Base-by-base conservation (phyloP, 2,329 filamentous ascomycete genomes). In the Sclerotinia nivalis region DNA sequence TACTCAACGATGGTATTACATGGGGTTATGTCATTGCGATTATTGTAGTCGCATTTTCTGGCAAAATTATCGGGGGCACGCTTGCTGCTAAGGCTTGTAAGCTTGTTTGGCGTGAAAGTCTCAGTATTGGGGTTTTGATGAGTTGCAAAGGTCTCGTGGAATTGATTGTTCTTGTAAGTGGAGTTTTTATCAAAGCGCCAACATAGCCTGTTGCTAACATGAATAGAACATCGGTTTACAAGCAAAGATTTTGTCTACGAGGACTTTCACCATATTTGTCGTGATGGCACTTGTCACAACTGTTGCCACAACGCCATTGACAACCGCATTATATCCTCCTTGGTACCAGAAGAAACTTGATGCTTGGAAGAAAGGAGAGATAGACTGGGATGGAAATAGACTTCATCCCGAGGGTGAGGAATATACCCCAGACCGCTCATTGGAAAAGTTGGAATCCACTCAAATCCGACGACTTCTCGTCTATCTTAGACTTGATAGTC, bases 71-170 rank as follows among this genome's bases (percentile, higher is more conserved):
- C 18, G 95, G 94, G 55, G 93, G 93, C 25, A 89, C 93, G 0
- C 70, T 96, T 1, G 93, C 94, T 10, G 93, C 95, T 0, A 87
- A 88, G 49, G 77, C 88, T 4, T 92, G 88, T 75, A 93, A 91
- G 37, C 83, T 97, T 65, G 86, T 96, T 1, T 98, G 95, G 95
- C 87, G 94, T 71, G 95, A 98, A 79, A 94, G 91, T 70, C 87
- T 96, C 45, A 88, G 93, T 1, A 96, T 98, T 74, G 95, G 95
- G 20, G 88, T 90, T 22, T 81, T 97, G 76, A 98, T 98, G 95
- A 97, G 93, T 81, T 98, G 95, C 80, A 98, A 98, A 80, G 95
- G 95, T 76, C 84, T 98, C 13, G 94, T 97, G 0, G 94, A 97
- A 79, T 83, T 98, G 66, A 97, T 98, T 79, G 94, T 97, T n/a